A percentile compares a stretch with the other conserved stretches of the same genome.
Evolutionary conservation across 176 grass and related monocot genomes (phyloP).

Genomic region (Rhynchospora breviuscula): DNA sequence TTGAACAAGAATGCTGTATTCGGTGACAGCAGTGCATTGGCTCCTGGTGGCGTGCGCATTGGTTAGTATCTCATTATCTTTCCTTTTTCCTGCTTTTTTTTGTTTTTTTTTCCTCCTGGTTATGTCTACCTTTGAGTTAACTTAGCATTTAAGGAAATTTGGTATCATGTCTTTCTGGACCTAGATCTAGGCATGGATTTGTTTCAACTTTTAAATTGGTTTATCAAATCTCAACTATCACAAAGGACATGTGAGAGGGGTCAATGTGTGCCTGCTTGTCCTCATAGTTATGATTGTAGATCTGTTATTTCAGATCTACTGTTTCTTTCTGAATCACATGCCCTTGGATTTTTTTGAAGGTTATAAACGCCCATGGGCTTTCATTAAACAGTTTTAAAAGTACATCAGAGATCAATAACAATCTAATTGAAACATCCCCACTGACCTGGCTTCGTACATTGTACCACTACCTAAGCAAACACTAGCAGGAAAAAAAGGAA

Average conservation of each 20-base stretch:
- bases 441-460: too few relatives aligned
- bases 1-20: conserved; percentile 99
- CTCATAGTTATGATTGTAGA: neutral
- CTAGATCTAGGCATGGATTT: neutral
- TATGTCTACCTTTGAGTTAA: neutral
- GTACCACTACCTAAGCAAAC: too few relatives aligned
- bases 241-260: conserved; percentile 13
- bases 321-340: neutral
- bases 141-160: conserved; percentile 9
- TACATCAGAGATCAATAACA: too few relatives aligned
- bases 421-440: too few relatives aligned
- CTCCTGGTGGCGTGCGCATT: conserved; percentile 88
- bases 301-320: conserved; percentile 12
- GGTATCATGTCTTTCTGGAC: conserved; percentile 3
- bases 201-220: neutral
- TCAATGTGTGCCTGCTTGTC: conserved; percentile 10
- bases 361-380: too few relatives aligned
- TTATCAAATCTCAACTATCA: neutral
- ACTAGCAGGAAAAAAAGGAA: too few relatives aligned
- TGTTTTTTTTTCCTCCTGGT: neutral
- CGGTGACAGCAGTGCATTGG: conserved; percentile 91
- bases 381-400: too few relatives aligned
- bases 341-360: too few relatives aligned
- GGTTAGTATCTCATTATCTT: conserved; percentile 37
- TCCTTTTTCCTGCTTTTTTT: conserved; percentile 11